Base-by-base conservation (phyloP, 177 flowering plant genomes). In the Tripterygium wilfordii region DNA sequence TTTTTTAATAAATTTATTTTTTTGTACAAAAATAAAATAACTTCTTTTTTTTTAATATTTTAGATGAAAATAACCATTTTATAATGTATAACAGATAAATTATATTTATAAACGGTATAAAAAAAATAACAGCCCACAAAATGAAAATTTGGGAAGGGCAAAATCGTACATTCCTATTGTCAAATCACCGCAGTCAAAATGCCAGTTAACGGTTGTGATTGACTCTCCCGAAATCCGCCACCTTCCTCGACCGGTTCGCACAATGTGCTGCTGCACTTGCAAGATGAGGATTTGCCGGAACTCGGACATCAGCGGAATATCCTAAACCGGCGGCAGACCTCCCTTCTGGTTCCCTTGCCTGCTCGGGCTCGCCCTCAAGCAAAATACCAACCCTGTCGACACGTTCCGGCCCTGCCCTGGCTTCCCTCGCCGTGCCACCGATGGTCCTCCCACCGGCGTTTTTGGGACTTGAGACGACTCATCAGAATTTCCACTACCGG, bases 241-340 rank as follows among this genome's bases (percentile, higher is more conserved):
- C 76, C 71, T 91, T 91, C 60, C 85, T 65, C n/a, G 98, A 91
- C 48, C 96, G 57, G 63, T 83, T 91, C 36, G 69, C 68, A 65
- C 82, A 66, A 50, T 65, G 67, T 33, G n/a, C n/a, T n/a, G n/a
- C n/a, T n/a, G n/a, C n/a, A n/a, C n/a, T n/a, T n/a, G 95, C 2
- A 75, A 58, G 44, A 6, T 68, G 67, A 18, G 77, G 77, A 61
- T 74, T 77, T 32, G 10, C 67, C 54, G 76, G 36, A 25, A 24
- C 60, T 56, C 81, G 62, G 25, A 63, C 48, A 39, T 82, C 91
- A n/a, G 84, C 89, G 42, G 80, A 37, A 8, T 45, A 51, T 2
- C 58, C 79, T 8, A 49, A 24, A 18, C 72, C 58, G 73, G 67
- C 49, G 62, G 66, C 42, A 54, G 12, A 0, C 52, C 42, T 16